These are phyloP conservation scores for Umbelopsis sp. DNA, from an alignment of 192 early-diverging fungal species.

Conservation along the genomic window DNA sequence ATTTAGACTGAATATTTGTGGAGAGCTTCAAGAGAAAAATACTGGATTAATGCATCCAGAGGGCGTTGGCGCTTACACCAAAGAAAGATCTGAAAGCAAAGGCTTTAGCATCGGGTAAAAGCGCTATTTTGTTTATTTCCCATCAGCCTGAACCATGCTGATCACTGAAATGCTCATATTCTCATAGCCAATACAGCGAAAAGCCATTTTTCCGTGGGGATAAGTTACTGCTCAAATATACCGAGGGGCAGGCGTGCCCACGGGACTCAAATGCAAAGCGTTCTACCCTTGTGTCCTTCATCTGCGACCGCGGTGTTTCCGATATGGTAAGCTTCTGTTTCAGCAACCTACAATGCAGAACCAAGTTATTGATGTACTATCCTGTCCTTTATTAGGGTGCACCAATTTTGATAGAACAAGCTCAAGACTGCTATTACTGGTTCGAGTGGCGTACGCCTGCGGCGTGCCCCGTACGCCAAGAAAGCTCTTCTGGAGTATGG, in stretches of 20 bases:
- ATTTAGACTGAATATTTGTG: slow-evolving; percentile 46
- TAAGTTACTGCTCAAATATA: slow-evolving; percentile 46
- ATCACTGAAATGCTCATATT: not conserved
- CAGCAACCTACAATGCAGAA: not conserved
- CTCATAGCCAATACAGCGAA: slow-evolving; percentile 15
- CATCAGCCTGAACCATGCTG: not conserved
- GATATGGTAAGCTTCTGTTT: slow-evolving; percentile 8
- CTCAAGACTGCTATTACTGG: slow-evolving; percentile 48
- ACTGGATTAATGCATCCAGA: slow-evolving; percentile 17
- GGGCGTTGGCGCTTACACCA: slow-evolving; percentile 28
- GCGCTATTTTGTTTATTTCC: not conserved
- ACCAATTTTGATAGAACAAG: slow-evolving; percentile 48
- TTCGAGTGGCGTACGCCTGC: slow-evolving; percentile 55
- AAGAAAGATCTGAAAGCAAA: slow-evolving; percentile 22
- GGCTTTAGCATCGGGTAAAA: slow-evolving; percentile 33
- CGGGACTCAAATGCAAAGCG: slow-evolving; percentile 29
- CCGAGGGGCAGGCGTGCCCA: slow-evolving; percentile 42
- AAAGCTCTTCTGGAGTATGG: not conserved
- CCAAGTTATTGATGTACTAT: not conserved
- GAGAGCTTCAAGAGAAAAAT: slow-evolving; percentile 18
- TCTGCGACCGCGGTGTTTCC: slow-evolving; percentile 36
- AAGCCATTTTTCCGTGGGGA: slow-evolving; percentile 37
- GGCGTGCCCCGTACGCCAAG: slow-evolving; percentile 36
- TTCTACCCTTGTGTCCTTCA: slow-evolving; percentile 43
- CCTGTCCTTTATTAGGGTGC: slow-evolving; percentile 25